phyloP scores from a whole-genome alignment of 345 rosid genomes.

The Salix dunnii region DNA sequence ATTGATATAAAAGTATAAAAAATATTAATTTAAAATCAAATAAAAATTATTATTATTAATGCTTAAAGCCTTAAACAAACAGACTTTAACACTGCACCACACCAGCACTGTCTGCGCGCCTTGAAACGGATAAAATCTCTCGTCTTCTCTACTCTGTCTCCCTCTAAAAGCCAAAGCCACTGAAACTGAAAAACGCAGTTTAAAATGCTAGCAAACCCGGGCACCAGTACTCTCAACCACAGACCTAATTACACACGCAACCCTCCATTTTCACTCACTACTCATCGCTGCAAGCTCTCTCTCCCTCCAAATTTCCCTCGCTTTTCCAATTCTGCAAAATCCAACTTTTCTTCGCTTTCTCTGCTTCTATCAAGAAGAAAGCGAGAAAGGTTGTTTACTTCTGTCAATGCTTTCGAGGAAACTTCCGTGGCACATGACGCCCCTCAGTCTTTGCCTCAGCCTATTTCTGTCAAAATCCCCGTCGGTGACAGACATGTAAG shows the following conservation, averaged over 20 bases:
- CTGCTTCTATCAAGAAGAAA: slow-evolving; percentile 39
- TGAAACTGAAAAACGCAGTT: neutral
- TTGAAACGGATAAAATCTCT: slow-evolving; percentile 43
- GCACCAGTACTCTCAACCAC: slow-evolving; percentile 22
- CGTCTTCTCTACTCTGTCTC: slow-evolving; percentile 4
- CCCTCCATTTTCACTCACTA: slow-evolving; percentile 20
- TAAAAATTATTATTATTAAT: too few relatives aligned
- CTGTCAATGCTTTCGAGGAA: slow-evolving; percentile 39
- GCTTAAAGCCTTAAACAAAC: too few relatives aligned
- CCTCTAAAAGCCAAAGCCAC: neutral
- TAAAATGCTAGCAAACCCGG: slow-evolving; percentile 55
- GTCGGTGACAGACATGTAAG: slow-evolving; percentile 81
- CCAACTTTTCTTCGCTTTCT: slow-evolving; percentile 47
- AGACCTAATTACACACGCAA: slow-evolving; percentile 14
- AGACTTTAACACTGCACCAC: neutral
- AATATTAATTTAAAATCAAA: too few relatives aligned
- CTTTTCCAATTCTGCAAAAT: slow-evolving; percentile 21
- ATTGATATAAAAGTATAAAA: too few relatives aligned
- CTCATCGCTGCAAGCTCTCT: slow-evolving; percentile 27
- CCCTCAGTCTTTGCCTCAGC: slow-evolving; percentile 39
- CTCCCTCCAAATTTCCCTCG: slow-evolving; percentile 34
- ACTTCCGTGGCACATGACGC: slow-evolving; percentile 29
- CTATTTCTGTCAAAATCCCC: slow-evolving; percentile 78
- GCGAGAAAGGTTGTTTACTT: slow-evolving; percentile 14
- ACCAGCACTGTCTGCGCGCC: slow-evolving; percentile 38